Base-by-base conservation (phyloP, 164 flowering plant genomes). In the grape (Vitis vinifera) region DNA sequence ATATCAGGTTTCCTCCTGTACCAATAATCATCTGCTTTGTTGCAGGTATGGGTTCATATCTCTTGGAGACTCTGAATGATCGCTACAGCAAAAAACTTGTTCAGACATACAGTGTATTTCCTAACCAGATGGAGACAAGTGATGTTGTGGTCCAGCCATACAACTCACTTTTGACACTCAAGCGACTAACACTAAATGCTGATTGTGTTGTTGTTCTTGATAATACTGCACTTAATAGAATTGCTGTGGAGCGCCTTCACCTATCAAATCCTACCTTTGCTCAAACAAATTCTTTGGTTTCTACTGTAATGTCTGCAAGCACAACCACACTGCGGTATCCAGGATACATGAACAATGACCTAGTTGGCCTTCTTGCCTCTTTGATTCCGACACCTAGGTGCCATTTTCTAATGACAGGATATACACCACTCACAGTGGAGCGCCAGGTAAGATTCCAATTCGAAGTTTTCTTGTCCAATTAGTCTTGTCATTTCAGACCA, bases 181-280 rank as follows among this genome's bases (percentile, higher is more conserved):
- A 96, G 86, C 84, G 98, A 55, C 82, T 96, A 57, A 93, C 97
- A 2, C 87, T 93, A 23, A 96, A 93, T 86, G 99, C 99, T 71
- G 99, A 96, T 74, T 96, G 99, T 81, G 98, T 96, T 71, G 99
- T 96, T 84, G 99, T 96, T 79, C 98, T 96, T 75, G 99, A 96
- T 78, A 96, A 96, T 75, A 93, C 98, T 73, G 97, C 99, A 52
- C 83, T 96, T 51, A 93, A 89, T 80, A 88, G 97, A 73, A 96
- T 96, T 69, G 97, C 99, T 62, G 97, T 93, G 69, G 99, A 96
- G 71, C 95, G 97, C 58, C 94, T 96, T 69, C 98, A 96, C 83
- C 84, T 96, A 62, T 3, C 80, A 53, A 96, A 91, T 75, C 99
- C 99, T 56, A 93, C 97, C 65, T 91, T 96, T 86, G 84, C 95